Conservation (phyloP, 805 yeast species). For the Metschnikowia hibisci region DNA sequence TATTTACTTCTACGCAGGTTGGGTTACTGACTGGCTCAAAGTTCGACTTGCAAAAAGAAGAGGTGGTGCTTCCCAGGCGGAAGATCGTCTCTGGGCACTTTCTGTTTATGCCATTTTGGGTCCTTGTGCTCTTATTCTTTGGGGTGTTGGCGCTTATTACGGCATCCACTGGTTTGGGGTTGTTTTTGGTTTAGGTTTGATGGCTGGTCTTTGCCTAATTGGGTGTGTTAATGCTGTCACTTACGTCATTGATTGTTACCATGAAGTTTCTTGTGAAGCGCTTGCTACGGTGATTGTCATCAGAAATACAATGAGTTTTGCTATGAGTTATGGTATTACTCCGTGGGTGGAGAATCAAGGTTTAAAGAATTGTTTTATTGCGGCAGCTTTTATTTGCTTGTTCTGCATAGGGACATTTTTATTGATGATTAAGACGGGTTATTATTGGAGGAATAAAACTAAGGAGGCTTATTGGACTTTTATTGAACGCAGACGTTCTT, state of each 20-base stretch:
- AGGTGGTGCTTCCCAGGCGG: slow-evolving; percentile 15
- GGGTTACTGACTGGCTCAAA: slow-evolving; percentile 15
- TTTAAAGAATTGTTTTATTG: slow-evolving; percentile 51
- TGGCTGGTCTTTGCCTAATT: slow-evolving; percentile 20
- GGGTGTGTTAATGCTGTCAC: slow-evolving; percentile 28
- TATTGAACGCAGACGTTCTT: slow-evolving; percentile 19
- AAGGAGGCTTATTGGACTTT: slow-evolving; percentile 33
- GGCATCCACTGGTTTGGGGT: slow-evolving; percentile 24
- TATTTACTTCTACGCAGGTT: slow-evolving; percentile 16
- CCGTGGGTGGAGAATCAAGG: slow-evolving; percentile 55
- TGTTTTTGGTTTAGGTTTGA: slow-evolving; percentile 24
- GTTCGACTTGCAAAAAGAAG: slow-evolving; percentile 12
- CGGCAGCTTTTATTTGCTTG: slow-evolving; percentile 51
- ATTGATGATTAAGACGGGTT: slow-evolving; percentile 34
- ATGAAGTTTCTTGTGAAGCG: slow-evolving; percentile 27
- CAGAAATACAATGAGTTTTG: slow-evolving; percentile 58
- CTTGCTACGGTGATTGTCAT: slow-evolving; percentile 51
- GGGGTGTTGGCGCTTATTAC: slow-evolving; percentile 24
- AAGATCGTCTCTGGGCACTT: slow-evolving; percentile 15
- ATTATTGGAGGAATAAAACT: slow-evolving; percentile 33
- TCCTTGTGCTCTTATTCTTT: slow-evolving; percentile 17
- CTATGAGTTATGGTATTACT: slow-evolving; percentile 56
- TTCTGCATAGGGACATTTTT: slow-evolving; percentile 45
- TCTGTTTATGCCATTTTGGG: slow-evolving; percentile 16
- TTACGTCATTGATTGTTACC: slow-evolving; percentile 26